A percentile compares a stretch with the other conserved stretches of the same genome.
Conservation (phyloP, 2,329 filamentous ascomycete genomes). For the Colletotrichum abscissum region DNA sequence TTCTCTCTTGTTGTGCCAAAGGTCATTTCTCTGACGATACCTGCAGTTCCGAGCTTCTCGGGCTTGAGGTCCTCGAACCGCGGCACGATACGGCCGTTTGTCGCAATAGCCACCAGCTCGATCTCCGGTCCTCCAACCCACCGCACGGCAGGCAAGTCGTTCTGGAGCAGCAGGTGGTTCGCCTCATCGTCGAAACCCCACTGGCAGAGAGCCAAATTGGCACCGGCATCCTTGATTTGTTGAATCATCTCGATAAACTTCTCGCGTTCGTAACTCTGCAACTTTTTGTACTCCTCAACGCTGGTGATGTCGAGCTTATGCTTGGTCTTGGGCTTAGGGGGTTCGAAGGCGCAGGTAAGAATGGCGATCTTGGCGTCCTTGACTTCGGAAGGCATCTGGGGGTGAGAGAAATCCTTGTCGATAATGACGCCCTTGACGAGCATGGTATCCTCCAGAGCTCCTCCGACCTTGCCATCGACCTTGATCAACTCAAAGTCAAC, state of each 20-base stretch:
- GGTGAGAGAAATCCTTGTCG: conserved; percentile 99
- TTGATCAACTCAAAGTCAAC: conserved; percentile 99
- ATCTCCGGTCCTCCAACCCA: conserved; percentile 99
- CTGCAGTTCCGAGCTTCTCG: conserved; percentile 91
- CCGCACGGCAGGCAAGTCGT: conserved; percentile 92
- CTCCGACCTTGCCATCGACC: conserved; percentile 98
- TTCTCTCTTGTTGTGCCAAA: conserved; percentile 99
- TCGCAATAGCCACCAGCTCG: conserved; percentile 97
- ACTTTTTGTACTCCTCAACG: conserved; percentile 97
- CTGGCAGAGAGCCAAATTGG: conserved; percentile 97
- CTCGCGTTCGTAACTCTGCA: conserved; percentile 93
- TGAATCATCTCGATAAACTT: conserved; percentile 99
- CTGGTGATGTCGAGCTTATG: conserved; percentile 98
- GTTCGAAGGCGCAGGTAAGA: conserved; percentile 97
- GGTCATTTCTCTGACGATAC: conserved; percentile 91
- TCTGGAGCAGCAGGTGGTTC: conserved; percentile 96
- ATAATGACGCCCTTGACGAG: conserved; percentile 98
- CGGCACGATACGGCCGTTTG: conserved; percentile 96
- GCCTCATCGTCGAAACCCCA: conserved; percentile 99
- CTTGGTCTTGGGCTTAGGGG: conserved; percentile 99
- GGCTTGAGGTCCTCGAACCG: conserved; percentile 93
- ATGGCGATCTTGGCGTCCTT: conserved; percentile 97
- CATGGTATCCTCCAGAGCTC: conserved; percentile 90
- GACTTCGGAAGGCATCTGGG: conserved; percentile 98
- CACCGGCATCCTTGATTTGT: conserved; percentile 96